These are phyloP conservation scores for Aspergillus ostianus DNA, from an alignment of 495 filamentous ascomycete genomes.

Conservation along the genomic window DNA sequence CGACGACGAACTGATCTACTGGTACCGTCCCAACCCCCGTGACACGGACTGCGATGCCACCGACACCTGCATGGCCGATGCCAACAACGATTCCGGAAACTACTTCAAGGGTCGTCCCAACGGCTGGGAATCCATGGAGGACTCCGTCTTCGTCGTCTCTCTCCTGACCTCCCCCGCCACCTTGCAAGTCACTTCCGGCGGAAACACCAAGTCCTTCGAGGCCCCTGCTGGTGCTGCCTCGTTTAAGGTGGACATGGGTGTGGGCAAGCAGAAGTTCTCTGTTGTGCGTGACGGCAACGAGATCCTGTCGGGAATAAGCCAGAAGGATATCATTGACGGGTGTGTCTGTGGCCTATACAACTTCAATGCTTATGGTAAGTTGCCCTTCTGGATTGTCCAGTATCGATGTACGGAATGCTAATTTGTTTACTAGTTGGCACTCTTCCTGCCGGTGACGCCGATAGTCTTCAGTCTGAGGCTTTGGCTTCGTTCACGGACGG, in stretches of 20 bases:
- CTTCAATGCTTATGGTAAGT: slow-evolving; percentile 54
- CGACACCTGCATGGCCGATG: slow-evolving; percentile 42
- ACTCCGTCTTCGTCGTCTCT: slow-evolving; percentile 55
- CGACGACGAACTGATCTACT: slow-evolving; percentile 54
- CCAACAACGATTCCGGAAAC: slow-evolving; percentile 46
- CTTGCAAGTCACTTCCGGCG: slow-evolving; percentile 47
- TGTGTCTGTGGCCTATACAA: slow-evolving; percentile 61
- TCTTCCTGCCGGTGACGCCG: background rate
- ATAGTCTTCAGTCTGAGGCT: slow-evolving; percentile 2
- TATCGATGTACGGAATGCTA: background rate
- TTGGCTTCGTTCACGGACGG: slow-evolving; percentile 25
- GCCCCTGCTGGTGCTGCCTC: slow-evolving; percentile 50
- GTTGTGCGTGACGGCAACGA: slow-evolving; percentile 40
- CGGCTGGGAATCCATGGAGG: slow-evolving; percentile 49
- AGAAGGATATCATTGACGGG: slow-evolving; percentile 46
- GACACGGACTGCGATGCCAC: slow-evolving; percentile 51
- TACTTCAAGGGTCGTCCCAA: slow-evolving; percentile 56
- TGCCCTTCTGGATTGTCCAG: background rate
- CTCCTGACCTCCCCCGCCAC: slow-evolving; percentile 45
- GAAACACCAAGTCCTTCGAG: slow-evolving; percentile 38
- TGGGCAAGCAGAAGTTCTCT: slow-evolving; percentile 51
- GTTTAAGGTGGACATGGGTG: slow-evolving; percentile 49
- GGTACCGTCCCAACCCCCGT: slow-evolving; percentile 52
- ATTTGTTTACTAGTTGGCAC: background rate
- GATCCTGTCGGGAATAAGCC: slow-evolving; percentile 49